Evolutionary conservation across 169 alveolate species (phyloP).

Genomic region (Plasmodium relictum): DNA sequence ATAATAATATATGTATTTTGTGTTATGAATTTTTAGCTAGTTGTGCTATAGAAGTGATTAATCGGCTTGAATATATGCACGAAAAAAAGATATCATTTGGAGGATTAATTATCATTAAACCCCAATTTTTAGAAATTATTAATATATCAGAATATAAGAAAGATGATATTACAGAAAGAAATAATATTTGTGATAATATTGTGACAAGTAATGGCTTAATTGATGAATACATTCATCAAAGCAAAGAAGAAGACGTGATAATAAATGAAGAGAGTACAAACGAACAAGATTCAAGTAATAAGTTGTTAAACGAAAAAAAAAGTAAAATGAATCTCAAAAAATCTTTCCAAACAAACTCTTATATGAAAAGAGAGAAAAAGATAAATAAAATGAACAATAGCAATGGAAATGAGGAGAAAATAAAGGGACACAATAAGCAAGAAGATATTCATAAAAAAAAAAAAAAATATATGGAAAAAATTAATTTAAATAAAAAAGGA

Average conservation of each 20-base stretch:
- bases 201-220: neutral
- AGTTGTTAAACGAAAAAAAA: neutral
- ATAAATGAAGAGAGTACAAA: neutral
- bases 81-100: slow-evolving; percentile 43
- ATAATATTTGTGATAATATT: neutral
- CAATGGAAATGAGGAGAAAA: neutral
- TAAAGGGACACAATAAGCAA: neutral
- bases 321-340: slow-evolving; percentile 7
- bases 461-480: neutral
- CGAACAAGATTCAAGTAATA: neutral
- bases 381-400: neutral
- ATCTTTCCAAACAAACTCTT: neutral
- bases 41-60: slow-evolving; percentile 58
- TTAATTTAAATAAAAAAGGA: neutral
- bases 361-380: neutral
- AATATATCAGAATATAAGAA: neutral
- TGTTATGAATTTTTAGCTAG: slow-evolving; percentile 74
- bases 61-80: slow-evolving; percentile 44
- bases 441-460: neutral
- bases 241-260: slow-evolving; percentile 15
- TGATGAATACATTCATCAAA: slow-evolving; percentile 4
- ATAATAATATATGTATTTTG: slow-evolving; percentile 41
- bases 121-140: slow-evolving; percentile 39
- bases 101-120: slow-evolving; percentile 57
- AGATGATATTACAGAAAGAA: neutral